Percentiles rank a stretch among this genome's conserved stretches.
phyloP scores from a whole-genome alignment of 1,284 basidiomycete species.

The Sanghuangporus baumii region DNA sequence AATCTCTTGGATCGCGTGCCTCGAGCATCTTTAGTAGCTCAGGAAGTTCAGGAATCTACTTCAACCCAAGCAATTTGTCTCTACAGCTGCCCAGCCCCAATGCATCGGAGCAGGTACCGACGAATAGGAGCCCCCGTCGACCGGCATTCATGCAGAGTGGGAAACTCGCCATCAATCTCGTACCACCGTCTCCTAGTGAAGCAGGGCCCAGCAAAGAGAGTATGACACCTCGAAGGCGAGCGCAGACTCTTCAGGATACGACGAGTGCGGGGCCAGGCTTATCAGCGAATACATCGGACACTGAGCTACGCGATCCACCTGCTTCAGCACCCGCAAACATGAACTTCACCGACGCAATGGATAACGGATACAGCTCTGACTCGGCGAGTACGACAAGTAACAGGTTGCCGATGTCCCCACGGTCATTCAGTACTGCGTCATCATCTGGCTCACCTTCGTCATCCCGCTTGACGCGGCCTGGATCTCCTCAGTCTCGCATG shows the following conservation, averaged over 20 bases:
- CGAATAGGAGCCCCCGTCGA: constrained; percentile 7
- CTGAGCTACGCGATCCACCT: constrained; percentile 1
- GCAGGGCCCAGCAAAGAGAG: not conserved
- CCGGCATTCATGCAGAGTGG: constrained; percentile 13
- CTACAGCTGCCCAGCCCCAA: constrained; percentile 33
- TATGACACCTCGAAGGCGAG: constrained; percentile 4
- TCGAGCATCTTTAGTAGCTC: constrained; percentile 33
- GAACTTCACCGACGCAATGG: constrained; percentile 1
- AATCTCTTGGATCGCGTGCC: constrained; percentile 20
- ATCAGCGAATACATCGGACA: not conserved
- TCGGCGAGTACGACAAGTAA: not conserved
- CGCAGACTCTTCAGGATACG: constrained; percentile 8
- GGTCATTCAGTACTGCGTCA: not conserved
- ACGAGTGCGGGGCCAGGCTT: not conserved
- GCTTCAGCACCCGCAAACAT: constrained; percentile 11
- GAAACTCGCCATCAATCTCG: constrained; percentile 11
- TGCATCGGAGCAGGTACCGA: constrained; percentile 19
- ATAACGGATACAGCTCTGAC: constrained; percentile 13
- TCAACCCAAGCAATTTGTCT: constrained; percentile 40
- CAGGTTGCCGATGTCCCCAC: not conserved
- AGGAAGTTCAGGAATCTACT: constrained; percentile 32
- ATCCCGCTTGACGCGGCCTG: not conserved
- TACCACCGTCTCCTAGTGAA: constrained; percentile 2
- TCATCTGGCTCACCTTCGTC: not conserved
- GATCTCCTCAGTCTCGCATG: not conserved